Evolutionary conservation across 75 land plant genomes (phyloP).

Genomic region (Selaginella moellendorffii): DNA sequence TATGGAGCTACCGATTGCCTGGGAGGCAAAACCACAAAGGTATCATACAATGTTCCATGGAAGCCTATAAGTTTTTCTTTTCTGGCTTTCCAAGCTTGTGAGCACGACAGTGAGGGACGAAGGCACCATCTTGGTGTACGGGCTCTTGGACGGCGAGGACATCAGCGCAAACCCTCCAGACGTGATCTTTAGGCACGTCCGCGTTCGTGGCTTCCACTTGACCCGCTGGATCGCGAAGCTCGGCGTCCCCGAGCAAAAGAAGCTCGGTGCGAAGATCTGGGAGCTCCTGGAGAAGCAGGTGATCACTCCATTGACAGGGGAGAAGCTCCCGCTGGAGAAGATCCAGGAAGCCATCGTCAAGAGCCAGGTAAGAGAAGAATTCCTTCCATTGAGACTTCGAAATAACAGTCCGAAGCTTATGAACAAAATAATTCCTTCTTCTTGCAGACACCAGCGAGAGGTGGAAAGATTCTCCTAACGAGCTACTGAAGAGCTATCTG

Average conservation of each 20-base stretch:
- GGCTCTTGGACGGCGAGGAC: constrained; percentile 12
- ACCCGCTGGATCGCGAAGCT: constrained; percentile 8
- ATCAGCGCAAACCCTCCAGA: constrained; percentile 10
- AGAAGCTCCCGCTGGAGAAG: constrained; percentile 17
- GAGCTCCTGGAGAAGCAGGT: constrained; percentile 14
- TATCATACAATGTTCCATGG: too few relatives aligned
- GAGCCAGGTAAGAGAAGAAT: constrained; percentile 14
- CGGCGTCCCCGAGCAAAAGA: constrained; percentile 8
- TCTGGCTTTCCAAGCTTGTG: too few relatives aligned
- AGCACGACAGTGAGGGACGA: constrained; percentile 13
- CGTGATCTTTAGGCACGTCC: constrained; percentile 1
- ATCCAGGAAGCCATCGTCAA: constrained; percentile 14
- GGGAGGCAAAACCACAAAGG: constrained; percentile 17
- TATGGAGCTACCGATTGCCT: constrained; percentile 14
- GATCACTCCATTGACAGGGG: constrained; percentile 15
- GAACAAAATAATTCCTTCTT: not conserved
- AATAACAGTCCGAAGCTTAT: not conserved
- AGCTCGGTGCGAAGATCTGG: constrained; percentile 8
- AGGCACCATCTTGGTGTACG: constrained; percentile 20
- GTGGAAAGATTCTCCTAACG: constrained; percentile 20
- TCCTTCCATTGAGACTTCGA: too few relatives aligned
- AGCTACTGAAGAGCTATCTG: too few relatives aligned
- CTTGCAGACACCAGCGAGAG: constrained; percentile 12
- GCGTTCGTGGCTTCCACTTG: constrained; percentile 1
- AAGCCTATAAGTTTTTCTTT: too few relatives aligned